These are phyloP conservation scores for Pseudocercospora fuligena DNA, from an alignment of 2,329 filamentous ascomycete species.

Conservation along the genomic window DNA sequence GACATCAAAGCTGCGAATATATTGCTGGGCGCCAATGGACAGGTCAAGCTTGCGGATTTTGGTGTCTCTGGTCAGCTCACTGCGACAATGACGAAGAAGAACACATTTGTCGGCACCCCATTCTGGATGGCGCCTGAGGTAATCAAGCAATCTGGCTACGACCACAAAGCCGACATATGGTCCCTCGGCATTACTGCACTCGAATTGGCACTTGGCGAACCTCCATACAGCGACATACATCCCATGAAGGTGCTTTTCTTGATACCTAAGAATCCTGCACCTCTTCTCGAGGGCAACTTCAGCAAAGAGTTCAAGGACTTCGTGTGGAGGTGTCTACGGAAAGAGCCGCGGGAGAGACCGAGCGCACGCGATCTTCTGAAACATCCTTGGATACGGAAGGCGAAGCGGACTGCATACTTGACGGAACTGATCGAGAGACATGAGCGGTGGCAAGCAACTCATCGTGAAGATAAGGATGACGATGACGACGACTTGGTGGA, in stretches of 20 bases:
- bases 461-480: slow-evolving; percentile 70
- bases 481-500: slow-evolving; percentile 64
- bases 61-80: slow-evolving; percentile 95
- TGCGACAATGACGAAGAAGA: slow-evolving; percentile 99
- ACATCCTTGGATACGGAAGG: slow-evolving; percentile 86
- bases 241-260: slow-evolving; percentile 98
- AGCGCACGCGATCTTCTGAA: slow-evolving; percentile 84
- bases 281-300: slow-evolving; percentile 64
- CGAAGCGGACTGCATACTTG: slow-evolving; percentile 94
- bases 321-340: slow-evolving; percentile 72
- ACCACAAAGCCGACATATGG: slow-evolving; percentile 98
- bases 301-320: slow-evolving; percentile 57
- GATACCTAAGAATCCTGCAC: slow-evolving; percentile 92
- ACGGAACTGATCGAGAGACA: slow-evolving; percentile 94
- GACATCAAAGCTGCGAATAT: slow-evolving; percentile 99
- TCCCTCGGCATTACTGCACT: slow-evolving; percentile 93
- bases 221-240: slow-evolving; percentile 94
- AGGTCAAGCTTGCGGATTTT: slow-evolving; percentile 97
- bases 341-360: slow-evolving; percentile 87
- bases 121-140: slow-evolving; percentile 99
- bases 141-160: slow-evolving; percentile 97
- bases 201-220: slow-evolving; percentile 88
- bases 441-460: slow-evolving; percentile 81
- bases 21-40: slow-evolving; percentile 83
- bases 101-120: slow-evolving; percentile 95